Evolutionary conservation across 2,329 filamentous ascomycete species (phyloP).

Genomic region (Cladorrhinum sp.): DNA sequence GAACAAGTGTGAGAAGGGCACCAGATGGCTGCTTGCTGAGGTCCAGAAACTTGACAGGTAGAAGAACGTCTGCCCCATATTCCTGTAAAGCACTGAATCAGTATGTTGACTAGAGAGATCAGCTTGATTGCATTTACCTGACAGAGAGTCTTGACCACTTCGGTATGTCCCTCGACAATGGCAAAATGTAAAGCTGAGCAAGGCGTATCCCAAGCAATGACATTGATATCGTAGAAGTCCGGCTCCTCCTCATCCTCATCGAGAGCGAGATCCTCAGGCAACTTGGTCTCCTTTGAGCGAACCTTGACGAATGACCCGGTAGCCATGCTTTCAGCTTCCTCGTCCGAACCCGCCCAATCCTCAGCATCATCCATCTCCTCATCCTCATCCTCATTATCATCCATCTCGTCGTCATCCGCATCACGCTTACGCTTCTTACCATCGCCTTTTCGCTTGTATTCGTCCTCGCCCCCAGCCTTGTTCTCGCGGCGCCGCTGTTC

Average conservation of each 20-base stretch:
- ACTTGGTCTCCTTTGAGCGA: conserved; percentile 34
- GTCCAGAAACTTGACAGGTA: conserved; percentile 67
- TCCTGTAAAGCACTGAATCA: conserved; percentile 35
- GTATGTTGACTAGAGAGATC: background rate
- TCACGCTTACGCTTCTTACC: conserved; percentile 35
- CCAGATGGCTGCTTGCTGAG: conserved; percentile 47
- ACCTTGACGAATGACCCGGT: conserved; percentile 77
- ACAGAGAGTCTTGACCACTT: conserved; percentile 67
- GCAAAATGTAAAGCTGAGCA: conserved; percentile 75
- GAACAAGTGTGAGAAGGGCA: conserved; percentile 66
- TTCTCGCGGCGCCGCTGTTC: conserved; percentile 44
- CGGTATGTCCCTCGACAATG: conserved; percentile 67
- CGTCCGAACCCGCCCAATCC: conserved; percentile 42
- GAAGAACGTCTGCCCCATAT: conserved; percentile 73
- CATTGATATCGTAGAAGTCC: conserved; percentile 76
- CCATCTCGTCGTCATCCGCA: conserved; percentile 40
- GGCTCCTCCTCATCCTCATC: conserved; percentile 65
- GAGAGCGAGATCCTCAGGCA: conserved; percentile 42
- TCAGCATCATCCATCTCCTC: conserved; percentile 32
- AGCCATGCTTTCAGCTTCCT: conserved; percentile 50
- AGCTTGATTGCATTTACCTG: conserved; percentile 39
- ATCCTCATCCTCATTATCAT: conserved; percentile 34
- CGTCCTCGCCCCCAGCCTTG: conserved; percentile 25
- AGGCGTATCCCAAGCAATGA: conserved; percentile 74
- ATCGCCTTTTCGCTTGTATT: conserved; percentile 28